Conservation (phyloP, 306 rosid genomes). For the Cajanus cajan region DNA sequence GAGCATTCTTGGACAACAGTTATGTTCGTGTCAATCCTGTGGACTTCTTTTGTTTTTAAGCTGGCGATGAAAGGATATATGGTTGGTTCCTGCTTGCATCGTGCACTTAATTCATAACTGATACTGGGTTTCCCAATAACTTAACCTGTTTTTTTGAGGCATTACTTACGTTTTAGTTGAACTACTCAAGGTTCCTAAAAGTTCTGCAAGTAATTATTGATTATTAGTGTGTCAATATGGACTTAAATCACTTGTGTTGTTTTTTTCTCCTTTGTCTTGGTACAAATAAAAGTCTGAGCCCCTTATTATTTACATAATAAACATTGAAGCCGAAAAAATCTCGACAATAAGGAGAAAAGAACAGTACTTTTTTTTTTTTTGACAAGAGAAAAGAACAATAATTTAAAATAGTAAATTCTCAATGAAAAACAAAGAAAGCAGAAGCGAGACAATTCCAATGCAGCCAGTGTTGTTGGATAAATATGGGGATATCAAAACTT, state of each 20-base stretch:
- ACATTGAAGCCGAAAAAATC: no score
- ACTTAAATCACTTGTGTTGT: not conserved
- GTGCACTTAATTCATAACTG: not conserved
- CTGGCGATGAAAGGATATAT: not conserved
- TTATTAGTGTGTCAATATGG: not conserved
- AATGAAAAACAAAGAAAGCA: no score
- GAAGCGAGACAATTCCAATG: no score
- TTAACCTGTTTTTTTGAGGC: not conserved
- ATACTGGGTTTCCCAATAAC: not conserved
- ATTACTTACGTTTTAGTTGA: not conserved
- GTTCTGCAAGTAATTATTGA: no score
- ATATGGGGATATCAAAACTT: no score
- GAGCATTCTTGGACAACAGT: slow-evolving; percentile 21
- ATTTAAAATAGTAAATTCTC: no score
- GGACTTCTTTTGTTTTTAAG: not conserved
- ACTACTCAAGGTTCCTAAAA: not conserved
- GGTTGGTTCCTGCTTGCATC: not conserved
- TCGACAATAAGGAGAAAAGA: no score
- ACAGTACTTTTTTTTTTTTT: no score
- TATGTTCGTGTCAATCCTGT: not conserved
- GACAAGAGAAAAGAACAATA: no score
- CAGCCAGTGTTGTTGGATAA: no score
- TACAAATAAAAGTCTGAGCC: no score
- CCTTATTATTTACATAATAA: no score
- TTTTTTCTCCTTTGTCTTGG: not conserved